Evolutionary conservation across 805 yeast genomes (phyloP), one percentile per base, ranked within the genome.

Genomic region (Zygosaccharomyces siamensis): DNA sequence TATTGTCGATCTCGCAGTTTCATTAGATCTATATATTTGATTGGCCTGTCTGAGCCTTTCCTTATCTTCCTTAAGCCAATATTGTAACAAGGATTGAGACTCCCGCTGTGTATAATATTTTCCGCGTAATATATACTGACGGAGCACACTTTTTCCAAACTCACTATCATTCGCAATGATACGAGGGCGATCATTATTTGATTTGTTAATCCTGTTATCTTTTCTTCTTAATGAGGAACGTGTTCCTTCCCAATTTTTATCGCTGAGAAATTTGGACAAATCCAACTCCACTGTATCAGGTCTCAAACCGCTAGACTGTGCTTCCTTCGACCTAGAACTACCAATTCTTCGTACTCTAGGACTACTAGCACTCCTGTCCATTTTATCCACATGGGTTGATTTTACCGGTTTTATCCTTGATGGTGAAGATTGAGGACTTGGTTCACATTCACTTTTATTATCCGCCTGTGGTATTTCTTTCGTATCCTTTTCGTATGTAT

Each of bases 1-100:
- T 74, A 84, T 79, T 49, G 78, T 80, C 1, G 67, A 53, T 26
- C 79, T 59, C 3, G 81, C 64, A 31, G 79, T 83, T 6, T 73
- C 79, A 56, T 76, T 80, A 20, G 73, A 64, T 44, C 80, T 62
- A 2, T 57, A 62, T 0, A 59, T 55, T 48, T 68, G 72, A 53
- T 78, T 78, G 1, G 64, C 68, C 14, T 61, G 63, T 47, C 62
- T 67, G 37, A 62, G 64, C 7, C 48, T 45, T n/a, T 36, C 36
- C 32, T 46, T 47, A 46, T 51, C 47, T 11, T 28, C 39, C 40
- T 28, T 26, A 7, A 45, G 23, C 51, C 54, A 51, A n/a, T 35
- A 27, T 26, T 36, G 39, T 12, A 45, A 16, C 27, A 51, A 16
- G 7, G 36, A 7, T 35, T 43, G 47, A 1, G 67, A 63, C 38